Conservation (phyloP, 805 yeast species). For the Debaryomyces tyrocola region DNA sequence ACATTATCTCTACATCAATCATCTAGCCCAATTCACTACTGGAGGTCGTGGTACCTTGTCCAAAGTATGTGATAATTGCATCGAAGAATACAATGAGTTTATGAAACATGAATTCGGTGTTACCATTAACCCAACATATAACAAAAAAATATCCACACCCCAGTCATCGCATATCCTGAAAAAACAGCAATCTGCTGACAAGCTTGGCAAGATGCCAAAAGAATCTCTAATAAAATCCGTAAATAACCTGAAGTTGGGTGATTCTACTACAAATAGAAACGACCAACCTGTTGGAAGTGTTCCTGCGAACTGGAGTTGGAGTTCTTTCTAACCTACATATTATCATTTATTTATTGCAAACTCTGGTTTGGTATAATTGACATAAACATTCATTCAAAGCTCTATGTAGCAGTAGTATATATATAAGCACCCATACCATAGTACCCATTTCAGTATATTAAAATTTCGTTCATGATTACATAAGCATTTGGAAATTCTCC, state of each 20-base stretch:
- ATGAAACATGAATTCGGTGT: slow-evolving; percentile 43
- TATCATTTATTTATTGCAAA: background rate
- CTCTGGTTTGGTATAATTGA: no score
- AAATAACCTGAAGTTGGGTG: background rate
- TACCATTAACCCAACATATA: background rate
- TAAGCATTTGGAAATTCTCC: background rate
- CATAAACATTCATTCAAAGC: no score
- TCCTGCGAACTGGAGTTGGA: slow-evolving; percentile 82
- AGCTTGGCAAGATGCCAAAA: background rate
- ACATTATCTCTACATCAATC: slow-evolving; percentile 54
- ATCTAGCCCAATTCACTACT: slow-evolving; percentile 62
- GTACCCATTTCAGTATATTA: background rate
- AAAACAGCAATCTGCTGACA: background rate
- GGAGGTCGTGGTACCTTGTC: slow-evolving; percentile 67
- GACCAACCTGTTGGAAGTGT: slow-evolving; percentile 47
- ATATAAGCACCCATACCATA: background rate
- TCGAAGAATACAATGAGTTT: slow-evolving; percentile 56
- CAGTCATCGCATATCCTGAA: background rate
- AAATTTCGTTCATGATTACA: background rate
- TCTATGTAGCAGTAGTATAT: no score
- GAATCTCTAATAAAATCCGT: background rate
- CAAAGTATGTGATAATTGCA: slow-evolving; percentile 71
- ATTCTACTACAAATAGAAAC: slow-evolving; percentile 9
- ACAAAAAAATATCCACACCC: slow-evolving; percentile 6
- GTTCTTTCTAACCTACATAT: slow-evolving; percentile 49